Evolutionary conservation across 495 filamentous ascomycete species (phyloP), one percentile per base, ranked within the genome.

Genomic region (Daldinia vernicosa): DNA sequence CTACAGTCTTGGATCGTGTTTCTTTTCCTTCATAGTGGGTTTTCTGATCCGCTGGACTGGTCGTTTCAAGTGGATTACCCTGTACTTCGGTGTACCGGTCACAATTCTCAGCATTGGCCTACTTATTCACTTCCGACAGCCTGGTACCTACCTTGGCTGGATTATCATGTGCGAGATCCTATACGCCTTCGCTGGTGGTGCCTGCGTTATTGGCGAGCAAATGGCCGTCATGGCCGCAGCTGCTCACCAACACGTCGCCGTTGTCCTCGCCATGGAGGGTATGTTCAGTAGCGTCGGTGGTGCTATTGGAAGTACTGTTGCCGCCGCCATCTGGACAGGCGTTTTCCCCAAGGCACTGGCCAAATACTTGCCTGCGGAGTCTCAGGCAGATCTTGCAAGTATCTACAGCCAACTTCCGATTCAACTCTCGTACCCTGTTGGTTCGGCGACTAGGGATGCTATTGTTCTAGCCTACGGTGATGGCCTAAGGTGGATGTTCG

Each of bases 161-260:
- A 79, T 94, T 19, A 81, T 93, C 78, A 91, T 93, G 88, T 89
- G 87, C 70, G 90, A 93, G 77, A 91, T 93, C 76, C 89, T 93
- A 79, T 92, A 93, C 70, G 88, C 91, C 28, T 87, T 94, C 59
- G 82, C 84, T 14, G 90, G 89, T 27, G 84, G 84, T 26, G 78
- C 80, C 27, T 76, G 85, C 15, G 86, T 92, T 57, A 87, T 93
- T 70, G 80, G 79, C 65, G 86, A 88, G 70, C 87, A 93, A 70
- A 86, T 93, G 30, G 89, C 90, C 4, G 83, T 88, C 69, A 89
- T 93, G 83, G 89, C 90, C 0, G 87, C 86, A 2, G 83, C 86
- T 0, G 78, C 84, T 5, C 92, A 92, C 67, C 81, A 92, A 47
- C 80, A 92, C 69, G 82, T 93, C 40, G 89, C 92, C 11, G 83